These are phyloP conservation scores for Solanum verrucosum DNA, from an alignment of 257 asterid genomes.

Conservation along the genomic window DNA sequence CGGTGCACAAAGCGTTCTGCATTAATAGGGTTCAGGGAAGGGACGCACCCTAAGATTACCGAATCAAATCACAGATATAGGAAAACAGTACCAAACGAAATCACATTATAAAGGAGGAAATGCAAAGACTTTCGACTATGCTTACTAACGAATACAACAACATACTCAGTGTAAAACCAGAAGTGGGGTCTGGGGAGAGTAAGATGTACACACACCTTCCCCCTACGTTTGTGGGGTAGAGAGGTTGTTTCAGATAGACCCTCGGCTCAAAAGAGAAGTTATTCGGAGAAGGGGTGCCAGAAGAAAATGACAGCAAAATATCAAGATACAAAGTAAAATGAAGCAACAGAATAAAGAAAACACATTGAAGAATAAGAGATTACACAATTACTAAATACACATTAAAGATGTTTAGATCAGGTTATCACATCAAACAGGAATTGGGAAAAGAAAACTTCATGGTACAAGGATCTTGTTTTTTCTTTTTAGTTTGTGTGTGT, in stretches of 20 bases:
- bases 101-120: background rate
- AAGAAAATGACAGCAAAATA: background rate
- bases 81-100: background rate
- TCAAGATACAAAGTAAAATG: background rate
- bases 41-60: background rate
- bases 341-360: background rate
- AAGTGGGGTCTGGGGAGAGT: background rate
- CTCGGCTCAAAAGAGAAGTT: background rate
- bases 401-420: background rate
- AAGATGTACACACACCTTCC: background rate
- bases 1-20: background rate
- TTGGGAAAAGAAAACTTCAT: background rate
- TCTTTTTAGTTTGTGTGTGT: background rate
- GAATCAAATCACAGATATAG: background rate
- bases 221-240: background rate
- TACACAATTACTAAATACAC: background rate
- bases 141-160: background rate
- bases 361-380: background rate
- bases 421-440: background rate
- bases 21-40: background rate
- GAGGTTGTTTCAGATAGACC: background rate
- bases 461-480: background rate
- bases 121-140: background rate
- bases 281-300: background rate
- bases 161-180: background rate